These are phyloP conservation scores for Diplodia corticola DNA, from an alignment of 2,329 filamentous ascomycete species.

Conservation along the genomic window DNA sequence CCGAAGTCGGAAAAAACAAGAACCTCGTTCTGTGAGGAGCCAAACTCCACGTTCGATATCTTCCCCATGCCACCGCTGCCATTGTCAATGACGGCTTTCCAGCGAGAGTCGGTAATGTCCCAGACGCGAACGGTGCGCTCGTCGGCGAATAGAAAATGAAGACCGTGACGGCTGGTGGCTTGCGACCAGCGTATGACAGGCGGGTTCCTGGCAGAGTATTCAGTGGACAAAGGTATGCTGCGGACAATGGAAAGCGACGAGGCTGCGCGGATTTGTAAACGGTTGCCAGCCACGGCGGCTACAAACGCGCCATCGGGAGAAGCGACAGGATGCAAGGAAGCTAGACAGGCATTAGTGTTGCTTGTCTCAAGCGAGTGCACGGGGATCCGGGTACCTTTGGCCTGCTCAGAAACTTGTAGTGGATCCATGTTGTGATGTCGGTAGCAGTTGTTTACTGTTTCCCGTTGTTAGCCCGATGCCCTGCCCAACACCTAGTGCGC, in stretches of 20 bases:
- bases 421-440: constrained; percentile 9
- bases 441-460: constrained; percentile 13
- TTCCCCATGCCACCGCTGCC: constrained; percentile 51
- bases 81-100: constrained; percentile 49
- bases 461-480: constrained; percentile 1
- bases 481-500: not conserved
- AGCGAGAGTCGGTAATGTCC: constrained; percentile 45
- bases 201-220: constrained; percentile 32
- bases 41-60: constrained; percentile 48
- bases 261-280: constrained; percentile 44
- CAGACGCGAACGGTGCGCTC: constrained; percentile 44
- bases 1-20: constrained; percentile 46
- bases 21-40: constrained; percentile 44
- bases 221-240: constrained; percentile 37
- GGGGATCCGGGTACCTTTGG: constrained; percentile 31
- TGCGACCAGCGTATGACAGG: constrained; percentile 43
- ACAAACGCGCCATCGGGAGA: constrained; percentile 43
- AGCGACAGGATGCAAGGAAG: constrained; percentile 37
- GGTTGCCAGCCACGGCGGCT: constrained; percentile 40
- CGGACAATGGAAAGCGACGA: constrained; percentile 38
- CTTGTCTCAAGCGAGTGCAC: not conserved
- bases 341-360: constrained; percentile 28
- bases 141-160: constrained; percentile 44
- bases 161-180: constrained; percentile 20
- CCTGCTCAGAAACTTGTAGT: constrained; percentile 11